Evolutionary conservation across 768 basidiomycete genomes (phyloP).

Genomic region (Sarcomyxa edulis): DNA sequence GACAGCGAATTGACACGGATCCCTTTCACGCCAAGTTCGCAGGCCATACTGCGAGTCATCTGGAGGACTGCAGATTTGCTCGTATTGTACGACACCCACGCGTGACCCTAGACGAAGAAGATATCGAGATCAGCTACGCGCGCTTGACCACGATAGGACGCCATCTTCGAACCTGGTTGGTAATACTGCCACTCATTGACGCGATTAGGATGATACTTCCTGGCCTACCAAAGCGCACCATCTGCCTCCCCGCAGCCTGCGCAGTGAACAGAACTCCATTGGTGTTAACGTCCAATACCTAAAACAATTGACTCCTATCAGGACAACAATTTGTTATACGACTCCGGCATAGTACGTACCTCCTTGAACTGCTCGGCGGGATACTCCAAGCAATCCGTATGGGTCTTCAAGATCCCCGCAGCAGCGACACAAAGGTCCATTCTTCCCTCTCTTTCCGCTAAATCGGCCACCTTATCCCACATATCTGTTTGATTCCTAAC

Average conservation of each 20-base stretch:
- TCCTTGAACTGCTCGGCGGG: constrained; percentile 60
- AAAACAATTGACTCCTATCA: constrained; percentile 1
- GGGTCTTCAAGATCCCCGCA: constrained; percentile 61
- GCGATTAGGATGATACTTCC: constrained; percentile 64
- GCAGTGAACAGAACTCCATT: constrained; percentile 61
- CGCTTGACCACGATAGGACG: too few species aligned
- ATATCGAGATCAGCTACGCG: constrained; percentile 4
- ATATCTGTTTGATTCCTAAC: constrained; percentile 58
- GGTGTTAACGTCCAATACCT: constrained; percentile 68
- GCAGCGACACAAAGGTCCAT: constrained; percentile 78
- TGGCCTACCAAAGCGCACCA: constrained; percentile 46
- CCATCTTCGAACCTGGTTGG: constrained; percentile 40
- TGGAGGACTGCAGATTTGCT: constrained; percentile 77
- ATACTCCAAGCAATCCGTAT: constrained; percentile 63
- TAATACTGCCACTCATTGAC: constrained; percentile 54
- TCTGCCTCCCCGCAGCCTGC: constrained; percentile 60
- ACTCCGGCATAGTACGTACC: constrained; percentile 21
- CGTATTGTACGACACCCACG: constrained; percentile 73
- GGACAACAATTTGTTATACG: too few species aligned
- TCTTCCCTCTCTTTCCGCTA: constrained; percentile 62
- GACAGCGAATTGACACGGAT: constrained; percentile 77
- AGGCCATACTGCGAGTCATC: constrained; percentile 80
- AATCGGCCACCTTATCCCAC: constrained; percentile 52
- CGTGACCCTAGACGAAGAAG: constrained; percentile 56
- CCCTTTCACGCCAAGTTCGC: constrained; percentile 59